Evolutionary conservation across 352 stramenopile genomes (phyloP).

Genomic region (Phytophthora aleatoria): DNA sequence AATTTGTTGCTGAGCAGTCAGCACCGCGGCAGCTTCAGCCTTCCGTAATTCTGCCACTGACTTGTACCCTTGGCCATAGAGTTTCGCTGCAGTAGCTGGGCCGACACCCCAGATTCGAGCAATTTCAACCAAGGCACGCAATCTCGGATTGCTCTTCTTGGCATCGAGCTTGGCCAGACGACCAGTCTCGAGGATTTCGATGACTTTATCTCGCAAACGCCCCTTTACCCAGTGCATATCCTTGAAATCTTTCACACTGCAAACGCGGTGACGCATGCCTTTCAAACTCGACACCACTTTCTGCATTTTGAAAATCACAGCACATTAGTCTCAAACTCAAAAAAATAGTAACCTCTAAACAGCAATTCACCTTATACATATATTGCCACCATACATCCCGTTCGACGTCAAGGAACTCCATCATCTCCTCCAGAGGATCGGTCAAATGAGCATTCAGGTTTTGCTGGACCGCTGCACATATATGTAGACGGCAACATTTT

Average conservation of each 20-base stretch:
- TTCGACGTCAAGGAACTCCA: constrained; percentile 82
- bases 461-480: constrained; percentile 53
- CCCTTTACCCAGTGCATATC: constrained; percentile 72
- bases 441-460: constrained; percentile 85
- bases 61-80: constrained; percentile 80
- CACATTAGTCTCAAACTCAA: background rate
- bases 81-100: constrained; percentile 68
- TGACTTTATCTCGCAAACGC: constrained; percentile 70
- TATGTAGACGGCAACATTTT: constrained; percentile 5
- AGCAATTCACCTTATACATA: constrained; percentile 70
- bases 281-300: constrained; percentile 82
- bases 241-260: constrained; percentile 65
- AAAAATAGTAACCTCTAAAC: background rate
- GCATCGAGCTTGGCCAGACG: constrained; percentile 78
- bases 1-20: constrained; percentile 76
- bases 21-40: constrained; percentile 36
- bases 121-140: constrained; percentile 66
- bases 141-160: constrained; percentile 69
- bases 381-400: constrained; percentile 79
- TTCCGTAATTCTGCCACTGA: constrained; percentile 60
- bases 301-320: constrained; percentile 22
- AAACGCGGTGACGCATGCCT: constrained; percentile 59
- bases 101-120: constrained; percentile 82
- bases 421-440: constrained; percentile 74
- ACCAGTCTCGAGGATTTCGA: constrained; percentile 78